Evolutionary conservation across 2,329 filamentous ascomycete genomes (phyloP).

Genomic region (Lachnellula arida): DNA sequence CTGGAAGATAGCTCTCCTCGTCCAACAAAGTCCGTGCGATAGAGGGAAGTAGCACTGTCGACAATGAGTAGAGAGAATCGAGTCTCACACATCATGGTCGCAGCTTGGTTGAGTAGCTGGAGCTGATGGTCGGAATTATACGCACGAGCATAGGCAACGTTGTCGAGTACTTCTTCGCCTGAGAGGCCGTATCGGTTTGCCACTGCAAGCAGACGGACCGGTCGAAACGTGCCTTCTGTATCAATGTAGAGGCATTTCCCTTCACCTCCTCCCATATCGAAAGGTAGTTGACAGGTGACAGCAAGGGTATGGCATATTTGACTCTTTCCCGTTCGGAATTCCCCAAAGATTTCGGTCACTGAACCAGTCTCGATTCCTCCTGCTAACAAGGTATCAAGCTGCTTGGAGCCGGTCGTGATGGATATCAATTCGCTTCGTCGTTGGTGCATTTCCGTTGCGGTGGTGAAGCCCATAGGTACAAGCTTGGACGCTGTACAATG

Average conservation of each 20-base stretch:
- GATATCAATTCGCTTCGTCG: slow-evolving; percentile 95
- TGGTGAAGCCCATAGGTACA: slow-evolving; percentile 98
- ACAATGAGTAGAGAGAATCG: slow-evolving; percentile 94
- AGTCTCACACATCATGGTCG: slow-evolving; percentile 99
- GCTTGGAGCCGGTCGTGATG: slow-evolving; percentile 96
- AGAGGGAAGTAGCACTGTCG: slow-evolving; percentile 91
- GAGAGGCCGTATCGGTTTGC: slow-evolving; percentile 92
- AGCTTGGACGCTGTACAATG: slow-evolving; percentile 72
- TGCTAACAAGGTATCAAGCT: slow-evolving; percentile 88
- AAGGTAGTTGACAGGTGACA: slow-evolving; percentile 94
- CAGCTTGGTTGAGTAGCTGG: slow-evolving; percentile 88
- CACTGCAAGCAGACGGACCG: slow-evolving; percentile 83
- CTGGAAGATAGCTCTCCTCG: slow-evolving; percentile 92
- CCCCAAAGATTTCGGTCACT: slow-evolving; percentile 96
- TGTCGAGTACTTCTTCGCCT: slow-evolving; percentile 95
- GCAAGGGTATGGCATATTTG: slow-evolving; percentile 98
- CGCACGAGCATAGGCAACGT: slow-evolving; percentile 94
- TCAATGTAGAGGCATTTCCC: slow-evolving; percentile 99
- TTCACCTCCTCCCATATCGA: slow-evolving; percentile 98
- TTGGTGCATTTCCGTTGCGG: slow-evolving; percentile 97
- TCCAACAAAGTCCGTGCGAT: slow-evolving; percentile 95
- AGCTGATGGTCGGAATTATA: slow-evolving; percentile 99
- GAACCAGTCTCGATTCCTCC: slow-evolving; percentile 96
- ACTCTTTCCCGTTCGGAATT: slow-evolving; percentile 97
- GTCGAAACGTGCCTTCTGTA: slow-evolving; percentile 94